Base-by-base conservation (phyloP, 2,329 filamentous ascomycete genomes). In the Escovopsis sp. region DNA sequence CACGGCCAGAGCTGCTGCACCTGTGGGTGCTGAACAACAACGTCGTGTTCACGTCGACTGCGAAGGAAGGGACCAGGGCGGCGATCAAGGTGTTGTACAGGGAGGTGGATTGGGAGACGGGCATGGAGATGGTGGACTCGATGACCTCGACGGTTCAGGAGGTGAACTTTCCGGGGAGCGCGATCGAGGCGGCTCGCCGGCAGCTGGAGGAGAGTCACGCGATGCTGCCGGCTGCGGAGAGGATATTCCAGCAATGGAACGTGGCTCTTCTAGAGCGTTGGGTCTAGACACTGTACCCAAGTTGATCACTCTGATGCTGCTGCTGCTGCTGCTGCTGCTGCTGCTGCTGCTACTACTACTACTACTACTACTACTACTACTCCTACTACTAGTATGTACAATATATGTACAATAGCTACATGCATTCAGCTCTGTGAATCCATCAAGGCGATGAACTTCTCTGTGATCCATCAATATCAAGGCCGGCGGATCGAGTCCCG, bases 241-340 rank as follows among this genome's bases (percentile, higher is more conserved):
- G 74, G 43, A 60, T 51, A 25, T 81, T 83, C 48, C 67, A 73
- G 53, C 72, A 70, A n/a, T 86, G 80, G 80, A 68, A 69, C 24
- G 76, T 85, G 5, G 79, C 77, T 2, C 54, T 85, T 14, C 53
- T 85, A 45, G 67, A 71, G 35, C 53, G 59, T 39, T 64, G 61
- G 61, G 48, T 12, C 8, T 36, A 40, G 43, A n/a, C n/a, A n/a
- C n/a, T n/a, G n/a, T n/a, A n/a, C n/a, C n/a, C n/a, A n/a, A n/a
- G n/a, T n/a, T n/a, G n/a, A n/a, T n/a, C n/a, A n/a, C n/a, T n/a
- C n/a, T n/a, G n/a, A n/a, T n/a, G n/a, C n/a, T n/a, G n/a, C n/a
- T n/a, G n/a, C n/a, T n/a, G n/a, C n/a, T n/a, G n/a, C n/a, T n/a
- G n/a, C n/a, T n/a, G n/a, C n/a, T n/a, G n/a, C n/a, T n/a, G n/a